Conservation (phyloP, 2,329 filamentous ascomycete species). For the Penicillium sp. region DNA sequence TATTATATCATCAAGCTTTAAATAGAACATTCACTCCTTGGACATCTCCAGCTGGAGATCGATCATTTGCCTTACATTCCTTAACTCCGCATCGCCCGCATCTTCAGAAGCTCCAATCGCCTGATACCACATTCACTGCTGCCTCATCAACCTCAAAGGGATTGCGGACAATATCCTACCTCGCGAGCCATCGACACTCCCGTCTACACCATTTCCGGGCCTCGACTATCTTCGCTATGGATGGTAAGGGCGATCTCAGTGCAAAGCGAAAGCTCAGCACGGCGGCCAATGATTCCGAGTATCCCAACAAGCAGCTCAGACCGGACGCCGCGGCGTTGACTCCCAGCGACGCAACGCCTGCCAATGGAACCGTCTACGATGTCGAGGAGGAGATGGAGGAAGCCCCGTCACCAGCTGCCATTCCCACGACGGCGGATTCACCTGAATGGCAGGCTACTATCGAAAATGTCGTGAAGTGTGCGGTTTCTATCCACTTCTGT, state of each 20-base stretch:
- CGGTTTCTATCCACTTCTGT: conserved; percentile 98
- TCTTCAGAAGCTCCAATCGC: neutral
- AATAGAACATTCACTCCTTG: conserved; percentile 1
- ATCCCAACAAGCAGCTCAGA: conserved; percentile 57
- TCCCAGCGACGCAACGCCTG: conserved; percentile 43
- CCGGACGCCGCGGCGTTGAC: conserved; percentile 45
- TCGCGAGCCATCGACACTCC: conserved; percentile 5
- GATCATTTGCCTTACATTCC: conserved; percentile 14
- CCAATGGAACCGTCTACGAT: conserved; percentile 46
- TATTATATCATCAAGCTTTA: neutral
- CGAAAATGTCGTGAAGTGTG: conserved; percentile 87
- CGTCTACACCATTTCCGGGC: conserved; percentile 6
- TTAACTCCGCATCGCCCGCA: conserved; percentile 11
- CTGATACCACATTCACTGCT: conserved; percentile 2
- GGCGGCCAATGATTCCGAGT: conserved; percentile 49
- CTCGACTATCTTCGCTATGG: conserved; percentile 40
- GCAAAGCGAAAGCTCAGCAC: conserved; percentile 58
- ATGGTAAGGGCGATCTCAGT: conserved; percentile 50
- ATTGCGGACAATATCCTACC: conserved; percentile 14
- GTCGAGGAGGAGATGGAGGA: conserved; percentile 50
- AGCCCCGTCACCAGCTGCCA: conserved; percentile 45
- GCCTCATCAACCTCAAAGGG: conserved; percentile 14
- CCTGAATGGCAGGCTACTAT: conserved; percentile 95
- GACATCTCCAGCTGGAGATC: conserved; percentile 5
- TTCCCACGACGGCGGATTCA: conserved; percentile 59